These are phyloP conservation scores for Tetramitus jugosus DNA, from an alignment of 208 protist genomes.

Conservation along the genomic window DNA sequence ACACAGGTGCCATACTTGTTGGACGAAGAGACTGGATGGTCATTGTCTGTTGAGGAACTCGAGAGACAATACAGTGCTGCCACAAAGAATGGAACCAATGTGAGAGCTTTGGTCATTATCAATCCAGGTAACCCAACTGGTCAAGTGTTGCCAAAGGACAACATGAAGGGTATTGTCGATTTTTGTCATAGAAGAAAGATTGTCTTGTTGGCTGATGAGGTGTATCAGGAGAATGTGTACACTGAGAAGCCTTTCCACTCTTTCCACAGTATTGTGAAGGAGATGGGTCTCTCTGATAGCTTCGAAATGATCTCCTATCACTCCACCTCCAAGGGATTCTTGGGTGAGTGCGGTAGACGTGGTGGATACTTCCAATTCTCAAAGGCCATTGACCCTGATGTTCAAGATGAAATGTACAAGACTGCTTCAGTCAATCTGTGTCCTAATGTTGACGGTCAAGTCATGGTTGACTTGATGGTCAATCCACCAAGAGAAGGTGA, in stretches of 20 bases:
- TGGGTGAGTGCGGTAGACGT: conserved; percentile 93
- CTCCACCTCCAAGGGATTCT: conserved; percentile 94
- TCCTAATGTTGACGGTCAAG: conserved; percentile 87
- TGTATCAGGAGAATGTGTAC: conserved; percentile 98
- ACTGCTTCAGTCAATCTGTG: conserved; percentile 87
- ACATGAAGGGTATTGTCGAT: conserved; percentile 65
- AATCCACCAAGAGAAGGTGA: conserved; percentile 79
- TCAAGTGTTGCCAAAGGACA: conserved; percentile 55
- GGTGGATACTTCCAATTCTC: conserved; percentile 93
- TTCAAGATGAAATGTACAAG: conserved; percentile 85
- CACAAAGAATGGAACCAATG: conserved; percentile 56
- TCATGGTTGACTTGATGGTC: conserved; percentile 88
- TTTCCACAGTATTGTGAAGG: conserved; percentile 66
- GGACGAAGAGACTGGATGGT: conserved; percentile 79
- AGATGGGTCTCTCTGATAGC: neutral
- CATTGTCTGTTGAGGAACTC: conserved; percentile 59
- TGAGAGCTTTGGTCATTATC: conserved; percentile 89
- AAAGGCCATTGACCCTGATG: conserved; percentile 36
- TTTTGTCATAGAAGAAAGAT: conserved; percentile 53
- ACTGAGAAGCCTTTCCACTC: conserved; percentile 63
- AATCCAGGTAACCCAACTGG: conserved; percentile 99
- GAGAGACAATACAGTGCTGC: conserved; percentile 50
- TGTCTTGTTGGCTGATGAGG: conserved; percentile 94
- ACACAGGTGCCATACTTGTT: conserved; percentile 83
- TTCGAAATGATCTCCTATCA: conserved; percentile 92